Conservation (phyloP, 192 early-diverging fungal genomes). For the Coemansia sp. region DNA sequence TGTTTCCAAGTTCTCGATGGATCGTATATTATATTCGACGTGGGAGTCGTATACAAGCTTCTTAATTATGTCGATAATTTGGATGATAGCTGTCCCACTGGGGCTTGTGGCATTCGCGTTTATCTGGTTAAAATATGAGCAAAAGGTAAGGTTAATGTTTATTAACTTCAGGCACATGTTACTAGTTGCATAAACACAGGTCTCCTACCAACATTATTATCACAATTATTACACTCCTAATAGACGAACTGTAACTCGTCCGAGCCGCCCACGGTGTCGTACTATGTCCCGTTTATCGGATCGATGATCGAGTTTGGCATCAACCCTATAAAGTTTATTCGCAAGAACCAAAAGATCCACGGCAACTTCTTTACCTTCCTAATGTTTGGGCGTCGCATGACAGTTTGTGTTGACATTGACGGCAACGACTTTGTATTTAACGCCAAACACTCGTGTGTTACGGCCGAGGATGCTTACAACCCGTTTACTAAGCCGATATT, state of each 20-base stretch:
- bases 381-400: slow-evolving; percentile 91
- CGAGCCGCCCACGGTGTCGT: slow-evolving; percentile 71
- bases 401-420: slow-evolving; percentile 84
- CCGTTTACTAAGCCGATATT: slow-evolving; percentile 94
- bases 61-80: not conserved
- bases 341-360: slow-evolving; percentile 79
- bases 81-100: not conserved
- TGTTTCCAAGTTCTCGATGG: not conserved
- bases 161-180: not conserved
- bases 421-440: slow-evolving; percentile 99
- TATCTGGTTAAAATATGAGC: slow-evolving; percentile 55
- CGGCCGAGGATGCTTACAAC: slow-evolving; percentile 93
- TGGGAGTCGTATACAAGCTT: not conserved
- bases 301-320: slow-evolving; percentile 87
- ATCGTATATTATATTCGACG: not conserved
- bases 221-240: not conserved
- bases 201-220: not conserved
- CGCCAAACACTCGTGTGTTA: slow-evolving; percentile 80
- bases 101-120: slow-evolving; percentile 28
- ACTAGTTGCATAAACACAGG: not conserved
- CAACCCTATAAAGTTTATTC: slow-evolving; percentile 86
- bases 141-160: slow-evolving; percentile 12
- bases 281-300: slow-evolving; percentile 89
- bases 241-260: slow-evolving; percentile 51
- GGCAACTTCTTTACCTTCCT: slow-evolving; percentile 93